Conservation (phyloP, 2,329 filamentous ascomycete species). For the Fusarium proliferatum region DNA sequence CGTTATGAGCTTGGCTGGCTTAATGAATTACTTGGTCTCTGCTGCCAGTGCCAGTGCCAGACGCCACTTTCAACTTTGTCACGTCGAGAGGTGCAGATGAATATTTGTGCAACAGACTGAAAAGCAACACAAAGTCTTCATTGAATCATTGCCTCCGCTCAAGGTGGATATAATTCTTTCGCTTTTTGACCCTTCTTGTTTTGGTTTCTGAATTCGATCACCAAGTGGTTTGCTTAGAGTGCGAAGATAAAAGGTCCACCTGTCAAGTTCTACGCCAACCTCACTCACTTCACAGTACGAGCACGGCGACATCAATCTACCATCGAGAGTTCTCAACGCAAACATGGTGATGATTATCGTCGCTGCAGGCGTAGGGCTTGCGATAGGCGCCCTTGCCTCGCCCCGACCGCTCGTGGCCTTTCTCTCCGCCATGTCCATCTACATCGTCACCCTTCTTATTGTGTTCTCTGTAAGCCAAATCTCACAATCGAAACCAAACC, state of each 20-base stretch:
- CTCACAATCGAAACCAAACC: not conserved
- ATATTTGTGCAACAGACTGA: too few relatives aligned
- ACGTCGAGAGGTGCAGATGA: too few relatives aligned
- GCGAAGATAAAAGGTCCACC: not conserved
- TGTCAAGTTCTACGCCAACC: not conserved
- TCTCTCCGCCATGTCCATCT: slow-evolving; percentile 29
- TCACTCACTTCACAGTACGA: not conserved
- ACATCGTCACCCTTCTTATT: slow-evolving; percentile 41
- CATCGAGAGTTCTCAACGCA: not conserved
- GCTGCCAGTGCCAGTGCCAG: too few relatives aligned
- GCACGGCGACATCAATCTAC: not conserved
- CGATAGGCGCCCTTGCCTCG: not conserved
- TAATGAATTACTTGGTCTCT: too few relatives aligned
- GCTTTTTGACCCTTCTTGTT: too few relatives aligned
- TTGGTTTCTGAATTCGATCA: too few relatives aligned
- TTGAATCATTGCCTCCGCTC: too few relatives aligned
- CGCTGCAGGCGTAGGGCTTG: not conserved
- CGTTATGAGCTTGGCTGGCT: too few relatives aligned
- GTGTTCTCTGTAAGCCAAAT: slow-evolving; percentile 47
- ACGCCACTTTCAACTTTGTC: too few relatives aligned
- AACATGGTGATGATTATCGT: not conserved
- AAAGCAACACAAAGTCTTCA: too few relatives aligned
- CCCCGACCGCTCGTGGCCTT: slow-evolving; percentile 13
- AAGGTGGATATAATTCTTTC: too few relatives aligned
- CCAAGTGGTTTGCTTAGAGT: not conserved